Evolutionary conservation across 2,329 filamentous ascomycete genomes (phyloP).

Genomic region (Penicillium frequentans): DNA sequence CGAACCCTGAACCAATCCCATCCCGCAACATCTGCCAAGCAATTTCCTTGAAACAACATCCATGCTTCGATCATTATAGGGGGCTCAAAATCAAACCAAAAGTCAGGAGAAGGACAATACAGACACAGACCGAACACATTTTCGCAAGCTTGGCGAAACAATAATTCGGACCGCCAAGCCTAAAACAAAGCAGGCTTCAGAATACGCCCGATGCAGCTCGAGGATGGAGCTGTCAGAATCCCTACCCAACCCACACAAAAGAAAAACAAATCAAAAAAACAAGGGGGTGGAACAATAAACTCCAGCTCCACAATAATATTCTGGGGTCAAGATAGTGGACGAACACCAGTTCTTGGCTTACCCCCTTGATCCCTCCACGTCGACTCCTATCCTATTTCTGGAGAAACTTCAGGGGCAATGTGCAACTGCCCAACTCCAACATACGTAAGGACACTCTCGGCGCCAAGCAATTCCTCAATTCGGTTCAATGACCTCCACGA

Average conservation of each 20-base stretch:
- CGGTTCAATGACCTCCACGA: background rate
- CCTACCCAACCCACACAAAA: background rate
- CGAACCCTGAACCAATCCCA: background rate
- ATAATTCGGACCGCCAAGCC: slow-evolving; percentile 14
- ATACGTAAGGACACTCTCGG: background rate
- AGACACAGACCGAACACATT: background rate
- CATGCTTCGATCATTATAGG: background rate
- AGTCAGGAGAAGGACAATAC: background rate
- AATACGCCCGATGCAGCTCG: slow-evolving; percentile 12
- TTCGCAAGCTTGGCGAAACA: slow-evolving; percentile 12
- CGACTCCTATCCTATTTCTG: background rate
- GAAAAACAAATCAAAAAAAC: background rate
- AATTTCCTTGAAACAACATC: background rate
- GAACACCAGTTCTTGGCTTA: slow-evolving; percentile 1
- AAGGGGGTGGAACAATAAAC: background rate
- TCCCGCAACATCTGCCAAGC: background rate
- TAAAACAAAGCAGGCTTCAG: slow-evolving; percentile 7
- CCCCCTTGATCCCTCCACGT: background rate
- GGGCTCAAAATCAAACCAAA: background rate
- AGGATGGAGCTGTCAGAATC: background rate
- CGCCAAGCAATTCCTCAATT: background rate
- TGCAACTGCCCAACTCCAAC: background rate
- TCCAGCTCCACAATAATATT: background rate
- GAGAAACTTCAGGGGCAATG: background rate
- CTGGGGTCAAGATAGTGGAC: background rate